Base-by-base conservation (phyloP, 768 basidiomycete species). In the Mycena kentingensis region DNA sequence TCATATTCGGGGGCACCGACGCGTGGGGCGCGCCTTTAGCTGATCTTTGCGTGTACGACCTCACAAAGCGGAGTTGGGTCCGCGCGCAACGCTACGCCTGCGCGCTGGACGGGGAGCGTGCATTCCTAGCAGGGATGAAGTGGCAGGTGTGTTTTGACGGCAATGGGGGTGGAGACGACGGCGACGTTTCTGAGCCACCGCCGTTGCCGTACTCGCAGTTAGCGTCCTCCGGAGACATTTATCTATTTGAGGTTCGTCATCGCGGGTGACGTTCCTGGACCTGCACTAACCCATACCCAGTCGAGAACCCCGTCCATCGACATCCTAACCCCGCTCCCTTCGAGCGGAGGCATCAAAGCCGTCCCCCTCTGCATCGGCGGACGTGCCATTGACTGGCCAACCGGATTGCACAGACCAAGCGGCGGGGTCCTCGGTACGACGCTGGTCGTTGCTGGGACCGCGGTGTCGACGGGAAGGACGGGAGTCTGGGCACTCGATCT, bases 31-130 rank as follows among this genome's bases (percentile, higher is more conserved):
- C 42, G n/a, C 19, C 2, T 4, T 27, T 56, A 24, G 25, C 47
- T 16, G 59, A 60, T 16, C 24, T 57, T n/a, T 57, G 51, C 24
- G 55, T 60, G 22, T 60, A 45, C 13, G 55, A 60, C 46, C 52
- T 60, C 5, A 49, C 8, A 11, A 47, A 27, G n/a, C 37, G 37
- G 8, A 37, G 44, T 32, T 60, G 59, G 59, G 49, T 49, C 24
- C 34, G 42, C 10, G 43, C 8, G 27, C 49, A 52, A 11, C 41
- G 8, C 4, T 49, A 51, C 28, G 6, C 27, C 0, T 38, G 34
- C 5, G 10, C 12, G 7, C n/a, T 41, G 16, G 36, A 52, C 8
- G 7, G 27, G 10, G 45, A 41, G 3, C 51, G 43, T 35, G 49
- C 48, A 2, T 44, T 56, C 29, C 35, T 31, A 18, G 47, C 18